Percentiles rank a stretch among this genome's conserved stretches.
These are phyloP conservation scores for Orobanche coerulescens DNA, from an alignment of 257 asterid genomes.

Conservation along the genomic window DNA sequence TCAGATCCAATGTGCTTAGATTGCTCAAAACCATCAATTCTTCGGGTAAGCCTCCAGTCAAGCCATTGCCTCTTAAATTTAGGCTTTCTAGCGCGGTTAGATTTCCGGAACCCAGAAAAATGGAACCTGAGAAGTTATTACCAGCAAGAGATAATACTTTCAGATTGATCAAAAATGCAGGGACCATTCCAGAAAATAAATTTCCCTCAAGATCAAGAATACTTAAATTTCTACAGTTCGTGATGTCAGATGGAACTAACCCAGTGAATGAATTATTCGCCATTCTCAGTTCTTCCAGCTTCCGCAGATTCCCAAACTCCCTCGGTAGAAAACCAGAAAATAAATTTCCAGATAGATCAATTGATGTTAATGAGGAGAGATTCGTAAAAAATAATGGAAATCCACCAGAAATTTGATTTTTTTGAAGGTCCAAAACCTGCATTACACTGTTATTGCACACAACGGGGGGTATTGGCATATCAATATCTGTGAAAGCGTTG, in stretches of 20 bases:
- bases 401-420: conserved; percentile 33
- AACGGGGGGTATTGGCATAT: conserved; percentile 7
- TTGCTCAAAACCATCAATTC: conserved; percentile 41
- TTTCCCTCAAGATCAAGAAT: conserved; percentile 60
- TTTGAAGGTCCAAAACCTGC: conserved; percentile 48
- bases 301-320: conserved; percentile 38
- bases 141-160: conserved; percentile 42
- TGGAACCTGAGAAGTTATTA: conserved; percentile 40
- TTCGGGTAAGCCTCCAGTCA: conserved; percentile 43
- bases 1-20: conserved; percentile 44
- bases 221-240: conserved; percentile 36
- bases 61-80: conserved; percentile 36
- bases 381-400: conserved; percentile 37
- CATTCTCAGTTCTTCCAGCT: conserved; percentile 50
- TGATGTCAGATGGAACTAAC: conserved; percentile 36
- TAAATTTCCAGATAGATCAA: conserved; percentile 55
- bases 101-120: conserved; percentile 38
- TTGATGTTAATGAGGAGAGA: conserved; percentile 30
- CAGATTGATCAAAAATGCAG: conserved; percentile 34
- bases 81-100: conserved; percentile 40
- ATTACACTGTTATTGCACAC: conserved; percentile 33
- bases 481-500: conserved; percentile 49
- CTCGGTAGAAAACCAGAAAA: conserved; percentile 39
- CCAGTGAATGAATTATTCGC: conserved; percentile 48
- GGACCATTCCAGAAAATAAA: conserved; percentile 38